Evolutionary conservation across 176 grass and related monocot species (phyloP).

Genomic region (Melocanna baccifera): DNA sequence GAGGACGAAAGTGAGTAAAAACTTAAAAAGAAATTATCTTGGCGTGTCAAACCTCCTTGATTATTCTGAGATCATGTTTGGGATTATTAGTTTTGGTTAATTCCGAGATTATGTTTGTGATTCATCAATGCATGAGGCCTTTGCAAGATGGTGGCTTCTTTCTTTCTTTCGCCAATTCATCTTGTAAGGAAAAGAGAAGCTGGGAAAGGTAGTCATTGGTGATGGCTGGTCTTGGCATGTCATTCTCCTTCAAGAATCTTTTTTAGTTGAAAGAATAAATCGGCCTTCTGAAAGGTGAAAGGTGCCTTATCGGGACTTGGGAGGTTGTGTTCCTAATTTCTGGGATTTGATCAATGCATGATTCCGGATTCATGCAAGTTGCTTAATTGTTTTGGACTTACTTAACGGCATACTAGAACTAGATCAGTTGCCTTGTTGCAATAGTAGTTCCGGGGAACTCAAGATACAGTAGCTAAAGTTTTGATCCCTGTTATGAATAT

Average conservation of each 20-base stretch:
- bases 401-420: not conserved
- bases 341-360: not conserved
- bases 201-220: not conserved
- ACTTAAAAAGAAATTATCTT: not conserved
- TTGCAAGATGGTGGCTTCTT: too few relatives aligned
- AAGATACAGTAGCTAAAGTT: not conserved
- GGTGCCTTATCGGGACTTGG: not conserved
- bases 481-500: not conserved
- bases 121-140: not conserved
- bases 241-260: not conserved
- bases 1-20: not conserved
- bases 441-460: not conserved
- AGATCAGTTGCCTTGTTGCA: not conserved
- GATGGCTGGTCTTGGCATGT: not conserved
- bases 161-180: too few relatives aligned
- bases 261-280: not conserved
- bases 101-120: not conserved
- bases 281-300: not conserved
- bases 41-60: not conserved
- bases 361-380: not conserved
- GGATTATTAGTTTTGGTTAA: not conserved
- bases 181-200: too few relatives aligned
- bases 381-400: not conserved
- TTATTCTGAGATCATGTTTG: not conserved
- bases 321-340: not conserved